A percentile compares a stretch with the other conserved stretches of the same genome.
Evolutionary conservation across 495 filamentous ascomycete genomes (phyloP).

Genomic region (Aspergillus nanangensis): DNA sequence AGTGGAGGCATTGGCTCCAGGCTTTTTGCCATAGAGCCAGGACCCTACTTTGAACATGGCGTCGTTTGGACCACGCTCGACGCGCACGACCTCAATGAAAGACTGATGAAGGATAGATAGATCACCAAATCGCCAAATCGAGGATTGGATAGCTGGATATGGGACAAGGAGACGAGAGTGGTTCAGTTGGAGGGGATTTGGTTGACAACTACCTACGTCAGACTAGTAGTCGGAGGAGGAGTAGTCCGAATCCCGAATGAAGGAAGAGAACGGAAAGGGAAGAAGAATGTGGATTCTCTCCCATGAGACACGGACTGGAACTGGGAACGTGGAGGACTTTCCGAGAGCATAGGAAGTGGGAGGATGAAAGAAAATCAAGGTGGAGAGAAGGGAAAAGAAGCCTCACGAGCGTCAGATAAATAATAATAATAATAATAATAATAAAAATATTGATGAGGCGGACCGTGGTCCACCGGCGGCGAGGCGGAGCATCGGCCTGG

Average conservation of each 20-base stretch:
- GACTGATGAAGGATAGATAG: conserved; percentile 1
- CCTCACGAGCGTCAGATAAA: conserved; percentile 26
- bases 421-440: conserved; percentile 18
- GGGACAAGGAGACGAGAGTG: too few relatives aligned
- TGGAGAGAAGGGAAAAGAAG: conserved; percentile 11
- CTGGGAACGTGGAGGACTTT: conserved; percentile 14
- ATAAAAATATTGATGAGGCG: too few relatives aligned
- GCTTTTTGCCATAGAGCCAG: conserved; percentile 55
- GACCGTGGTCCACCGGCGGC: conserved; percentile 12
- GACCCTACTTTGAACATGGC: conserved; percentile 46
- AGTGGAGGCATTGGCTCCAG: conserved; percentile 40
- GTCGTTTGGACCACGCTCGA: background rate
- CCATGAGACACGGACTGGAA: conserved; percentile 16
- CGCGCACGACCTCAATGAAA: conserved; percentile 1
- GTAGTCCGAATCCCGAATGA: conserved; percentile 15
- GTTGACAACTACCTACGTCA: conserved; percentile 12
- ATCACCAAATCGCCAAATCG: too few relatives aligned
- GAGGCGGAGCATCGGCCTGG: conserved; percentile 13
- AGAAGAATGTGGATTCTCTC: conserved; percentile 27
- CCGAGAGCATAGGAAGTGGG: conserved; percentile 18
- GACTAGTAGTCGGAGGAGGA: conserved; percentile 14
- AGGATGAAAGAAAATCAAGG: conserved; percentile 4
- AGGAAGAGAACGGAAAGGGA: conserved; percentile 25
- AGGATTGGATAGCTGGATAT: too few relatives aligned
- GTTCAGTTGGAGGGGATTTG: too few relatives aligned